Base-by-base conservation (phyloP, 148 eudicot species). In the Silene conica region DNA sequence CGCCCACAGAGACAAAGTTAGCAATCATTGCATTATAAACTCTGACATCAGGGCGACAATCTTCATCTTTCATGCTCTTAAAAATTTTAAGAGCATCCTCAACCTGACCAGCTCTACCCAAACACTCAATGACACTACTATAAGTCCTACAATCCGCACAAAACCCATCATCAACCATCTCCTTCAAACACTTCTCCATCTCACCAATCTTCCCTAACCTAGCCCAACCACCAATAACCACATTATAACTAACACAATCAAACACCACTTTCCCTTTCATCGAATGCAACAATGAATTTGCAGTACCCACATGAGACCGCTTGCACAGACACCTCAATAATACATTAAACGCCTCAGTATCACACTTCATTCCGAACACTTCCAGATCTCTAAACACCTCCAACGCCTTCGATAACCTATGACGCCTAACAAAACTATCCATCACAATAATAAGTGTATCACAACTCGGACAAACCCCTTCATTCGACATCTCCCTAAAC, bases 21-120 rank as follows among this genome's bases (percentile, higher is more conserved):
- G 77, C 77, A 59, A 95, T 89, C 88, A 95, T 73, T 3, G 97
- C 88, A 82, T 92, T 88, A 79, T 90, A 92, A 73, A 95, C 89
- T 76, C 79, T 38, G 61, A 73, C 76, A 79, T 90, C 83, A 9
- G 86, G 73, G 6, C 12, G 34, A 74, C 80, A 78, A 28, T 83
- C 89, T 41, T 82, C 82, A 74, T 76, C 85, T 68, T 84, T 78
- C 88, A 95, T 80, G 52, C 66, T 77, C 34, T 79, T 41, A 41
- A 95, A 92, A 38, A 95, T 76, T 80, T 76, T 80, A 80, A 87
- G 86, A 14, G 96, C 92, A 74, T 89, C 87, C 72, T 85, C 88
- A 60, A 95, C 70, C 80, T 69, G 82, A 67, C 88, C 89, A 73
- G 89, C 89, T 86, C 90, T 87, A 70, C 99, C 97, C 48, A 95